phyloP scores from a whole-genome alignment of 108 stramenopile species.

The Discostella pseudostelligera region DNA sequence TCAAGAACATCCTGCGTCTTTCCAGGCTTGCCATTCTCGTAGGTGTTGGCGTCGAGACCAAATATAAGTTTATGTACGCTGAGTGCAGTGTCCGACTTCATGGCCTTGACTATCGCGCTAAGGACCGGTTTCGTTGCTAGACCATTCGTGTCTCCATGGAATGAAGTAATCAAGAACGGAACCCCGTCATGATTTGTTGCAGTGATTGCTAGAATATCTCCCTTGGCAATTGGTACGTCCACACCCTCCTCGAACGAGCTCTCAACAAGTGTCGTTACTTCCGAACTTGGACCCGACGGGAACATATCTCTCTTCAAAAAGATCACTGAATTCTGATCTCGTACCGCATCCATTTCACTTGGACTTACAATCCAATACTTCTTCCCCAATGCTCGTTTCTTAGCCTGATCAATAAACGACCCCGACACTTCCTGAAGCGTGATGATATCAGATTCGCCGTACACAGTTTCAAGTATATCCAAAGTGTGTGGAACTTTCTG shows the following conservation, averaged over 20 bases:
- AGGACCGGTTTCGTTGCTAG: constrained; percentile 70
- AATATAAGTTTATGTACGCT: constrained; percentile 54
- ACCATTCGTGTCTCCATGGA: constrained; percentile 81
- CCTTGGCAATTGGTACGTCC: constrained; percentile 64
- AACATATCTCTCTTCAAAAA: constrained; percentile 51
- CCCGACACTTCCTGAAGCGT: constrained; percentile 91
- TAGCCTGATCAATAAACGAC: constrained; percentile 78
- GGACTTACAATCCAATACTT: constrained; percentile 53
- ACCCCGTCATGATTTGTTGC: constrained; percentile 40
- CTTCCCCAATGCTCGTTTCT: constrained; percentile 38
- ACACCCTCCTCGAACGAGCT: constrained; percentile 45
- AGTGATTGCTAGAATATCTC: constrained; percentile 61
- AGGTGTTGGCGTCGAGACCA: constrained; percentile 76
- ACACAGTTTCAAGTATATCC: constrained; percentile 78
- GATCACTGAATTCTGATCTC: constrained; percentile 77
- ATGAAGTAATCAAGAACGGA: constrained; percentile 56
- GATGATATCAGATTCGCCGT: constrained; percentile 84
- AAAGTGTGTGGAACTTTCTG: constrained; percentile 86
- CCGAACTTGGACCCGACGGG: constrained; percentile 38
- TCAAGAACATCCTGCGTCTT: constrained; percentile 65
- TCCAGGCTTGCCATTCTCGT: constrained; percentile 53
- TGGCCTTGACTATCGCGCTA: constrained; percentile 51
- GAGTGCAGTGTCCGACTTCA: constrained; percentile 38
- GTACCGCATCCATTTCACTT: constrained; percentile 48
- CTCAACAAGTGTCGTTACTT: constrained; percentile 49